Conservation (phyloP, 139 green algal genomes). For the Auxenochlorella pyrenoidosa region DNA sequence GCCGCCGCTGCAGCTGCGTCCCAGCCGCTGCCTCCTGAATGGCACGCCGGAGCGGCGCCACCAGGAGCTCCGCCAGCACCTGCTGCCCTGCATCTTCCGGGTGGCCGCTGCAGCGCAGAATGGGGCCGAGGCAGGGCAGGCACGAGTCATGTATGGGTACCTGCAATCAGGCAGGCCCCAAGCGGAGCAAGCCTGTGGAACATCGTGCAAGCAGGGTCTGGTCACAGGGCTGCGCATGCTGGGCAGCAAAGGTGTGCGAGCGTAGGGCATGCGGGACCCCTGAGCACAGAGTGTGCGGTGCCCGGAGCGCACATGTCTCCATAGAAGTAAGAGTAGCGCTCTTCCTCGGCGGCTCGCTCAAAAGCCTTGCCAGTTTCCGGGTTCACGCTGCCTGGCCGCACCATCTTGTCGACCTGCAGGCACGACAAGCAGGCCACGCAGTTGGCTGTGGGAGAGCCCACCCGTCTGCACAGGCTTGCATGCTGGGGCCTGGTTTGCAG, state of each 20-base stretch:
- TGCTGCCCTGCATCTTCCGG: background rate
- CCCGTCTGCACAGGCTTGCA: background rate
- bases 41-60: background rate
- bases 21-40: background rate
- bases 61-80: conserved; percentile 19
- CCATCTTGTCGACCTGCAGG: conserved; percentile 13
- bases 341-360: background rate
- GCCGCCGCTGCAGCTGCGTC: background rate
- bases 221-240: background rate
- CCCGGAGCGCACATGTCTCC: background rate
- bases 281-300: too few relatives aligned
- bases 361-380: background rate
- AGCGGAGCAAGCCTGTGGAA: too few relatives aligned
- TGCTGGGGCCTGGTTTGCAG: background rate
- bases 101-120: conserved; percentile 13
- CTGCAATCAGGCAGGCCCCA: background rate
- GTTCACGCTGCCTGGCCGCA: background rate
- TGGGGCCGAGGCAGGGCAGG: background rate
- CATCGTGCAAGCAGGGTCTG: too few relatives aligned
- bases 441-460: background rate
- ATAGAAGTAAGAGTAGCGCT: background rate
- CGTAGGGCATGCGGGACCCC: too few relatives aligned
- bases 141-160: background rate
- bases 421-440: background rate
- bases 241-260: background rate